Evolutionary conservation across 345 rosid genomes (phyloP).

Genomic region (Geranium brycei): DNA sequence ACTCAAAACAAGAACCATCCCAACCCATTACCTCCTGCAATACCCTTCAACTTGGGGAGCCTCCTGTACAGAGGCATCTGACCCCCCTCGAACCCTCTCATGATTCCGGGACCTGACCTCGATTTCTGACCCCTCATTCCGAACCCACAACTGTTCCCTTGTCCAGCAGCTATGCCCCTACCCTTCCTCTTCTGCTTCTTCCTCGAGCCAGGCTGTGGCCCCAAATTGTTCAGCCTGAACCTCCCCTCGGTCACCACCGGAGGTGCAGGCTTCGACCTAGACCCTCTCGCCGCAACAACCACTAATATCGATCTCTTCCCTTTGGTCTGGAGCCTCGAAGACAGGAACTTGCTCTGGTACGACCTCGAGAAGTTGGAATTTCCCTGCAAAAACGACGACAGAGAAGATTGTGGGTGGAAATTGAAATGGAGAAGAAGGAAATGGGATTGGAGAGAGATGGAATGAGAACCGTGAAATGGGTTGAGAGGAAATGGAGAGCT

Average conservation of each 20-base stretch:
- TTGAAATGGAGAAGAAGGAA: background rate
- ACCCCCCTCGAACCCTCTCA: conserved; percentile 89
- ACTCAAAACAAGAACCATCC: background rate
- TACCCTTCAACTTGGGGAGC: conserved; percentile 78
- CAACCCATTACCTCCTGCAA: conserved; percentile 64
- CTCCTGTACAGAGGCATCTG: conserved; percentile 92
- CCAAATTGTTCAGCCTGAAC: conserved; percentile 66
- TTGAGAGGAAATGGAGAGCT: background rate
- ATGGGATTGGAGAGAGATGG: background rate
- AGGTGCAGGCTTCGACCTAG: conserved; percentile 11
- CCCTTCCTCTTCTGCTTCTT: conserved; percentile 88
- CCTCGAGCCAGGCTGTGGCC: conserved; percentile 86
- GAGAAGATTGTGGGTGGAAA: too few species aligned
- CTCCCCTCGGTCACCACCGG: conserved; percentile 17
- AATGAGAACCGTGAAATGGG: background rate
- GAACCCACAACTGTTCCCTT: conserved; percentile 85
- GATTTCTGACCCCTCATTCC: conserved; percentile 99
- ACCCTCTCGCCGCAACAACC: background rate
- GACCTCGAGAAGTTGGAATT: background rate
- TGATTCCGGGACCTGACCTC: conserved; percentile 79
- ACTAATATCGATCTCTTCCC: background rate
- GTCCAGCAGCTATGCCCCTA: conserved; percentile 79
- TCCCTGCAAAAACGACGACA: background rate
- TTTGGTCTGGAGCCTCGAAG: background rate
- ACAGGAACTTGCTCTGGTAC: background rate